phyloP scores from a whole-genome alignment of 768 basidiomycete genomes.

The Mycena vulgaris region DNA sequence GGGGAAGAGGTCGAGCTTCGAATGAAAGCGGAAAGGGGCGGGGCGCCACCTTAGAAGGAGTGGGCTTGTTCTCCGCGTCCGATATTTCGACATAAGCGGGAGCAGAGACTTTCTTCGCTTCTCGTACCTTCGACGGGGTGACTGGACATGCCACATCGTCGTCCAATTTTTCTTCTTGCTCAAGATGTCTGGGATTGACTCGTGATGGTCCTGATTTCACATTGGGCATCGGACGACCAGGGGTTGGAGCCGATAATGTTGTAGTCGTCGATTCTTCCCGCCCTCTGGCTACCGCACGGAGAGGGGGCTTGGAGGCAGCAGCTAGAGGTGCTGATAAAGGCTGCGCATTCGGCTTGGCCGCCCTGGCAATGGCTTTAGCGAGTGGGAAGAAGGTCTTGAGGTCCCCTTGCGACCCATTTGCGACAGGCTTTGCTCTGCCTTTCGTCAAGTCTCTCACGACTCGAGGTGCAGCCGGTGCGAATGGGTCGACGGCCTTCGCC shows the following conservation, averaged over 20 bases:
- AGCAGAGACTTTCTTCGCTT: neutral
- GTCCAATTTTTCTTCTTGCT: conserved; percentile 16
- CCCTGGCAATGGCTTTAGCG: conserved; percentile 21
- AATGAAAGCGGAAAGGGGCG: conserved; percentile 32
- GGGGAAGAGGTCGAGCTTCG: conserved; percentile 16
- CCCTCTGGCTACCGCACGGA: neutral
- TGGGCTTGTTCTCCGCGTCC: conserved; percentile 11
- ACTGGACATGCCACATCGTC: conserved; percentile 7
- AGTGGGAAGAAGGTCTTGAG: conserved; percentile 40
- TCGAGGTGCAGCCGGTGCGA: conserved; percentile 2
- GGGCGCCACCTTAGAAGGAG: neutral
- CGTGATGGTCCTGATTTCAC: neutral
- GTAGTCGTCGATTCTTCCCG: neutral
- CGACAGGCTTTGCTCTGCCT: conserved; percentile 28
- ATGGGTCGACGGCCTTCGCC: conserved; percentile 2
- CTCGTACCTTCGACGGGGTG: conserved; percentile 14
- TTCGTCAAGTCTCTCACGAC: conserved; percentile 41
- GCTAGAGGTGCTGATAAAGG: conserved; percentile 19
- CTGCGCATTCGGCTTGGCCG: conserved; percentile 15
- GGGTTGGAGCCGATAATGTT: conserved; percentile 26
- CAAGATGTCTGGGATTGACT: neutral
- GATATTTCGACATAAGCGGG: conserved; percentile 5
- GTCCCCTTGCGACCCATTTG: conserved; percentile 9
- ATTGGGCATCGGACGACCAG: neutral
- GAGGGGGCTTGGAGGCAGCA: neutral